A percentile compares a stretch with the other conserved stretches of the same genome.
phyloP scores from a whole-genome alignment of 495 filamentous ascomycete species.

The Hyaloscypha finlandica region DNA sequence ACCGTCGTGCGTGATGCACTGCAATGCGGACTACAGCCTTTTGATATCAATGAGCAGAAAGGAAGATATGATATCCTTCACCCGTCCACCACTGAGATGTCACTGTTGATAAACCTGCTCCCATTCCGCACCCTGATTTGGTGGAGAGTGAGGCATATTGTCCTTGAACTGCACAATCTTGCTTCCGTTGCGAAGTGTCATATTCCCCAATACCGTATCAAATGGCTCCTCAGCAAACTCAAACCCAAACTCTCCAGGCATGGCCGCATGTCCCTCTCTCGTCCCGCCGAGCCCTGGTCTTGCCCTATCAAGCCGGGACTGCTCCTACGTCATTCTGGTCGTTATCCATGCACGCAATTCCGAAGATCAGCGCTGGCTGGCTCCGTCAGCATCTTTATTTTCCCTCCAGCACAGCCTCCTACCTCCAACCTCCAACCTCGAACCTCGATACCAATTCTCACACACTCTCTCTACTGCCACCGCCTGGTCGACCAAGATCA shows the following conservation, averaged over 20 bases:
- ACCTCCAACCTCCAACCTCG: no score
- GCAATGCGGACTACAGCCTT: not conserved
- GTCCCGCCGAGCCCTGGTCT: not conserved
- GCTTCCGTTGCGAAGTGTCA: not conserved
- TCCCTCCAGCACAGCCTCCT: no score
- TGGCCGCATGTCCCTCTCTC: not conserved
- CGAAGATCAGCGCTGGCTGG: not conserved
- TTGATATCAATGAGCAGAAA: not conserved
- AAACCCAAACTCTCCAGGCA: not conserved
- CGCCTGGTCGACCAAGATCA: not conserved
- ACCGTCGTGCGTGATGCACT: not conserved
- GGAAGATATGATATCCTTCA: not conserved
- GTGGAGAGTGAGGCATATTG: not conserved
- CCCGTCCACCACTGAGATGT: not conserved
- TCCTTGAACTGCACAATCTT: not conserved
- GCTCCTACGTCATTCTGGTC: not conserved
- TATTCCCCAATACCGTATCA: not conserved
- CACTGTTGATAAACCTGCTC: not conserved
- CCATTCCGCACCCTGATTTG: not conserved
- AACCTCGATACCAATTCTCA: not conserved
- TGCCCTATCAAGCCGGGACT: not conserved
- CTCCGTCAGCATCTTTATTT: not conserved
- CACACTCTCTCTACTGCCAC: not conserved
- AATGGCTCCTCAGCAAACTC: not conserved
- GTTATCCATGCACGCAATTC: not conserved